A percentile compares a stretch with the other conserved stretches of the same genome.
phyloP scores from a whole-genome alignment of 495 filamentous ascomycete species.

The Podospora australis region DNA sequence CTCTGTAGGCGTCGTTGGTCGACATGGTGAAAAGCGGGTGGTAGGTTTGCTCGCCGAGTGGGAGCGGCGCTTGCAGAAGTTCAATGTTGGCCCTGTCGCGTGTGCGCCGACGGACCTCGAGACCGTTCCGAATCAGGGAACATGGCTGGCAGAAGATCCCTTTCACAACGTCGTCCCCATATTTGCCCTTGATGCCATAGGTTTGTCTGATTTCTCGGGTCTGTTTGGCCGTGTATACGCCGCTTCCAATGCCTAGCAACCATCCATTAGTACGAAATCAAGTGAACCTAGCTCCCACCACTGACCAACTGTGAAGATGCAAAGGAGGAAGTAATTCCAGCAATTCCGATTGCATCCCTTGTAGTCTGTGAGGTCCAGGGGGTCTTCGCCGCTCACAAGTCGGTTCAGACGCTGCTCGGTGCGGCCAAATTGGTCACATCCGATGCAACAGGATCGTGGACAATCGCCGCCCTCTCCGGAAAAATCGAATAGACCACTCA shows the following conservation, averaged over 20 bases:
- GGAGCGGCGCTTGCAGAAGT: slow-evolving; percentile 8
- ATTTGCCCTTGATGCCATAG: slow-evolving; percentile 20
- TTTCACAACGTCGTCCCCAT: slow-evolving; percentile 15
- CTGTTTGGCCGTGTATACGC: slow-evolving; percentile 19
- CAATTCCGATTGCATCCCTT: slow-evolving; percentile 16
- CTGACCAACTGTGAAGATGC: neutral
- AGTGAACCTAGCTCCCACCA: no score
- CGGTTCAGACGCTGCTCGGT: slow-evolving; percentile 16
- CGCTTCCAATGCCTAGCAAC: slow-evolving; percentile 23
- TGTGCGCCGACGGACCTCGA: slow-evolving; percentile 20
- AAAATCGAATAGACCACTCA: slow-evolving; percentile 14
- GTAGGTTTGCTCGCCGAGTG: slow-evolving; percentile 17
- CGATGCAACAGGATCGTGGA: slow-evolving; percentile 16
- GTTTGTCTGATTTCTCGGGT: slow-evolving; percentile 16
- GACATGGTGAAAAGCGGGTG: slow-evolving; percentile 16
- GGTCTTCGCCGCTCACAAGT: slow-evolving; percentile 10
- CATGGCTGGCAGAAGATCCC: slow-evolving; percentile 26
- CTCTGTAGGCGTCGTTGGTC: slow-evolving; percentile 9
- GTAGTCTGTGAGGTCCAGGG: slow-evolving; percentile 16
- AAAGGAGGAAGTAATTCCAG: slow-evolving; percentile 16
- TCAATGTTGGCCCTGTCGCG: slow-evolving; percentile 5
- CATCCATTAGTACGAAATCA: no score
- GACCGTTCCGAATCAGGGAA: slow-evolving; percentile 21
- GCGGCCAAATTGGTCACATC: slow-evolving; percentile 20
- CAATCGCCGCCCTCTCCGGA: slow-evolving; percentile 16